Evolutionary conservation across 495 filamentous ascomycete genomes (phyloP), one percentile per base, ranked within the genome.

Genomic region (Lasiosphaeria hispida): DNA sequence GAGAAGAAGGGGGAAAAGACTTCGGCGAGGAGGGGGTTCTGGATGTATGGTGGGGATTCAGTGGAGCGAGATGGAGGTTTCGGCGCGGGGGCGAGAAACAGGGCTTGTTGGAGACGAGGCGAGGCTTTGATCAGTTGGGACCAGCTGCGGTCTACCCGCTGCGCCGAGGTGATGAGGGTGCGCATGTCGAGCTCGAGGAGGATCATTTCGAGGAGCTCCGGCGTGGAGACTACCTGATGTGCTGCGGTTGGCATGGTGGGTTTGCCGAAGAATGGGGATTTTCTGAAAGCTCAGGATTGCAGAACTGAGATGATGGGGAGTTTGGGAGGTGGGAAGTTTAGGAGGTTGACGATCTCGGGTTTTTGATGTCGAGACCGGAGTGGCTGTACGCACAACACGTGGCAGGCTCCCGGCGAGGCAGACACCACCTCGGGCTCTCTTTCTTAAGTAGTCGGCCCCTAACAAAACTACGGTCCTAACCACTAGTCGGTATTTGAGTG

Each of bases 141-240:
- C 61, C 58, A 64, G 54, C 13, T 11, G 7, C 17, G 23, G 55
- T 17, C 48, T 14, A 67, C 59, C 38, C 51, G 64, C 17, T 59
- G 49, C 10, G 45, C 55, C 5, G 56, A 38, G n/a, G 55, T 58
- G 53, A 67, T 55, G 37, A 67, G 48, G 36, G 53, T 53, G 10
- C 47, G 50, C 41, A 55, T 48, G 51, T 65, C 63, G 42, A 68
- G 51, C 5, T 55, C 14, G 34, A 68, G 18, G 39, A 54, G 51
- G 48, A 66, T 66, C 15, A 48, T 23, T 48, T 66, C 57, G 45
- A 66, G 50, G 43, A 66, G 23, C 14, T 66, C 57, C 13, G 38
- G 30, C 7, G 50, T 53, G 19, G 47, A n/a, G 7, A 30, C n/a
- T 38, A 43, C 51, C 19, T 39, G 33, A 23, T 17, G 33, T 38